These are phyloP conservation scores for Micractinium conductrix DNA, from an alignment of 139 green algal species.

Conservation along the genomic window DNA sequence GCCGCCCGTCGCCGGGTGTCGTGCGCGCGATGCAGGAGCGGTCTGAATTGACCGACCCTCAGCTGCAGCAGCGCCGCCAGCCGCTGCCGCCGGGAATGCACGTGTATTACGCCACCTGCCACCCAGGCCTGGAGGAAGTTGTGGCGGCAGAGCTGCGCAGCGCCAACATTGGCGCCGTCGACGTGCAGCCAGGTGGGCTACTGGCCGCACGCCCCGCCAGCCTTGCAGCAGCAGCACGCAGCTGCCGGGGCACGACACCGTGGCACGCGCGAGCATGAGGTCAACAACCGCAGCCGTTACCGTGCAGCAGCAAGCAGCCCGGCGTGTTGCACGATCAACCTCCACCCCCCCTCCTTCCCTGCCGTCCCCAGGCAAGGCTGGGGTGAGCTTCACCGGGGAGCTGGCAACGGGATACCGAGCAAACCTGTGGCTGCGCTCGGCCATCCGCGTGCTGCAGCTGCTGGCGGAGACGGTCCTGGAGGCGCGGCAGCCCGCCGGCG, in stretches of 20 bases:
- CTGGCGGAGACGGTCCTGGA: slow-evolving; percentile 66
- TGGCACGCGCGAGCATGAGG: neutral
- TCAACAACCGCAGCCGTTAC: no score
- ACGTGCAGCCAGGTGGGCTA: slow-evolving; percentile 25
- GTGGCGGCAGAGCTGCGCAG: slow-evolving; percentile 71
- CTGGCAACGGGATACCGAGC: slow-evolving; percentile 64
- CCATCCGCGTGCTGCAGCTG: slow-evolving; percentile 76
- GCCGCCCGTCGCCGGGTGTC: neutral
- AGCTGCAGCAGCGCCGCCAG: slow-evolving; percentile 11
- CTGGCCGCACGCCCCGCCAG: neutral
- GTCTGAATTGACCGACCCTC: neutral
- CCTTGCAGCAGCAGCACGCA: neutral
- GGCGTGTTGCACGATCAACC: neutral
- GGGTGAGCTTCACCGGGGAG: slow-evolving; percentile 62
- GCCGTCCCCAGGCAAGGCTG: slow-evolving; percentile 42
- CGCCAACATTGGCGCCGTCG: slow-evolving; percentile 48
- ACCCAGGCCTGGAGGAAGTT: slow-evolving; percentile 82
- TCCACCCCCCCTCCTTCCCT: neutral
- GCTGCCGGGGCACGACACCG: neutral
- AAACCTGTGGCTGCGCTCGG: slow-evolving; percentile 76
- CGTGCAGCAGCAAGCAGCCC: no score
- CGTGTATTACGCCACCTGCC: slow-evolving; percentile 80
- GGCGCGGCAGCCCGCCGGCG: slow-evolving; percentile 34
- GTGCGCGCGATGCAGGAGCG: slow-evolving; percentile 10
- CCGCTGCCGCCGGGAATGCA: neutral